Conservation (phyloP, 768 basidiomycete genomes). For the Termitomyces sp. region DNA sequence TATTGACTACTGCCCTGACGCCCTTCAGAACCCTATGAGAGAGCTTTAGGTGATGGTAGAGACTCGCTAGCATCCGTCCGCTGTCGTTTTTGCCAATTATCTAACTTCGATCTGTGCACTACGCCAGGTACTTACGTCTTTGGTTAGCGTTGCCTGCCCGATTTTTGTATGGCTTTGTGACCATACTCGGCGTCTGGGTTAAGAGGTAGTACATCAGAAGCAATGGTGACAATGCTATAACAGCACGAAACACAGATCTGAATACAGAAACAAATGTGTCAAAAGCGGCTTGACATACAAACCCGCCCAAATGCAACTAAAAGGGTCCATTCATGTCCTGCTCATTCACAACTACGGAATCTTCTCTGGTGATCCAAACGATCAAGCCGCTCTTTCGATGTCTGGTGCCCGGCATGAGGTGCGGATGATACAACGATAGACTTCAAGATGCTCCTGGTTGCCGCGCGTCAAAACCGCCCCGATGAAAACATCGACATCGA, state of each 20-base stretch:
- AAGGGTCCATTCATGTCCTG: too few species aligned
- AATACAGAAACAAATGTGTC: not conserved
- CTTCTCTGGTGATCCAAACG: not conserved
- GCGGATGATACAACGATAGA: too few species aligned
- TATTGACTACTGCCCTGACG: constrained; percentile 9
- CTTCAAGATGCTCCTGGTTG: not conserved
- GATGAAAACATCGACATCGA: not conserved
- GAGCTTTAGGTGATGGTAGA: not conserved
- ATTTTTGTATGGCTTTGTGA: not conserved
- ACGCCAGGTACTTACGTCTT: not conserved
- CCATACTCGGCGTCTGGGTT: not conserved
- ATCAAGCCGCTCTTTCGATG: not conserved
- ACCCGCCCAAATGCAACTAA: not conserved
- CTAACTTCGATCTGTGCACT: not conserved
- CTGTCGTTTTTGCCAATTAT: not conserved
- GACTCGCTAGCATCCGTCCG: not conserved
- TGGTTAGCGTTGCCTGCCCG: not conserved
- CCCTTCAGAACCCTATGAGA: constrained; percentile 5
- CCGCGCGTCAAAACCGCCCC: not conserved
- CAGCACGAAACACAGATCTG: not conserved
- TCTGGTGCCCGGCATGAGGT: not conserved
- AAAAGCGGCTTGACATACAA: not conserved
- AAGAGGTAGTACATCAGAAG: not conserved
- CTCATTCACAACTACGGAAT: not conserved
- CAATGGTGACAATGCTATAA: not conserved